Base-by-base conservation (phyloP, 2,329 filamentous ascomycete genomes). In the Rhexocercosporidium sp. region DNA sequence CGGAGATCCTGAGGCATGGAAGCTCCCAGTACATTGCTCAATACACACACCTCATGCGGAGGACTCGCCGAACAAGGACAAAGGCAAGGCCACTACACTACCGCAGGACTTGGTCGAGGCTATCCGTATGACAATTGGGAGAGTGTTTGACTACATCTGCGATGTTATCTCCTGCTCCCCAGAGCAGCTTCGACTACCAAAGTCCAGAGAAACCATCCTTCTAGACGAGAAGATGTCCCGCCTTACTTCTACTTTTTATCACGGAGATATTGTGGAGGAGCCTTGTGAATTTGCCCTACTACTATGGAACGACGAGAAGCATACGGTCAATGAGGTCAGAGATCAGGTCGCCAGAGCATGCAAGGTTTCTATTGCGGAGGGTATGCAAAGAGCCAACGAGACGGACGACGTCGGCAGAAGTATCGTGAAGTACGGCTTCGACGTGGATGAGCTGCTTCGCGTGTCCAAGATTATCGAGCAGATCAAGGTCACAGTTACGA, bases 241-340 rank as follows among this genome's bases (percentile, higher is more conserved):
- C 22, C 82, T 98, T 39, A 88, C 87, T 8, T 87, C 91, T 0
- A 89, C 89, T 57, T 94, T 94, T 79, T 96, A 94, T 83, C 86
- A 71, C 39, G 87, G 86, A 1, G 88, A 92, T 73, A 82, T 87
- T 44, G 77, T 80, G 7, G 87, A 90, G 65, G 83, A 87, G 2
- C 85, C 90, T 27, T 87, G 87, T 14, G 93, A 97, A 74, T 99
- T 91, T 78, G 91, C 92, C 5, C 82, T 99, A 53, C 83, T 97
- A 18, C 83, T 99, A 5, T 99, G 96, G 96, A 99, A 99, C 74
- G 96, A 99, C 71, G 96, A 99, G 81, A 99, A 99, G 79, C 96
- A 99, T 78, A 99, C 96, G 0, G 90, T 98, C 51, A 88, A 90
- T 56, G 96, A 99, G 77, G 95, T 99, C 6, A 86, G 90, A 72